Evolutionary conservation across 768 basidiomycete genomes (phyloP), one percentile per base, ranked within the genome.

Genomic region (Serendipita sp.): DNA sequence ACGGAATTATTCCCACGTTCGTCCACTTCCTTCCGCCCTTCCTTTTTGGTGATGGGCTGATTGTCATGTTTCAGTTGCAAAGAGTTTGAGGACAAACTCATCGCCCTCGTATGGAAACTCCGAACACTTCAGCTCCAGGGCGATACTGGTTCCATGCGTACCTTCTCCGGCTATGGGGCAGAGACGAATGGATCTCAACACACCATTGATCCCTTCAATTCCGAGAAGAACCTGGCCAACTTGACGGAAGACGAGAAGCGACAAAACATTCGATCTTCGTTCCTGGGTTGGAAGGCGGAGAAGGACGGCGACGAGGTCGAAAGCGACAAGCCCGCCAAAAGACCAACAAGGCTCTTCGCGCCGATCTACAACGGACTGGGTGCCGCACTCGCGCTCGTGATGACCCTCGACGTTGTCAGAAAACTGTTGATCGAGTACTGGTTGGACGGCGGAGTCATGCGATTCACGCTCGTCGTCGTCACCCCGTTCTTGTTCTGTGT

Each of bases 51-150:
- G n/a, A 28, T 8, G 56, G 11, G 16, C 56, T 23, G 8, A 28
- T 32, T 28, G 8, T 36, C 3, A 11, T 32, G n/a, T 7, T 8
- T 8, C 48, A 60, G 56, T 28, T 60, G 56, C 56, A 60, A 60
- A 36, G 80, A 82, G 67, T 79, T 83, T 64, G 83, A 84, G 68
- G 78, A 81, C 30, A 85, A 84, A 68, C 78, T 92, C 71, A 89
- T 91, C 77, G 83, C 84, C 70, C 84, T 86, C 69, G 85, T 93
- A 63, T 91, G 90, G 89, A 74, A 78, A 48, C 77, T 75, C 63
- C 67, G 76, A 67, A 54, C 10, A 28, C 10, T 16, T 18, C 35
- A 28, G 34, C 54, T 60, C 16, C 28, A 60, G 10, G 56, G 56
- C 28, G 28, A 23, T 28, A 60, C 16, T 11, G 23, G 23, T 28